Evolutionary conservation across 805 yeast genomes (phyloP), one percentile per base, ranked within the genome.

Genomic region (Metschnikowia arizonensis): DNA sequence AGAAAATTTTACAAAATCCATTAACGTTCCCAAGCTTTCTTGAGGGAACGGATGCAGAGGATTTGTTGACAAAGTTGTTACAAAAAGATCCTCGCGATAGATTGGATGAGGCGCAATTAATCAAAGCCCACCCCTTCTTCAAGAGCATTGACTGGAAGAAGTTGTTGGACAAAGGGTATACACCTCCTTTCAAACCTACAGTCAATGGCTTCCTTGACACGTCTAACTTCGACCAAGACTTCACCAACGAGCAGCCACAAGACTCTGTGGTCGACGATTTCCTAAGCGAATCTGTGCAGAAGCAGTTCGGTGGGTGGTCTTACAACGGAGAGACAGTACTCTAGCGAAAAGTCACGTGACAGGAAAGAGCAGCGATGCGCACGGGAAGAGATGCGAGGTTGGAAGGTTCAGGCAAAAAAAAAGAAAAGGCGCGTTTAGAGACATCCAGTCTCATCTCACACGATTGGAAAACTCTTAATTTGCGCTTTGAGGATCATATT

Each of bases 281-380:
- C 55, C 75, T 93, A 50, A 86, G 95, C 59, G 98, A 89, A 56
- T 81, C 90, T 57, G 97, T 93, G n/a, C 99, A 93, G 66, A 82
- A 85, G 62, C 98, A 93, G 68, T 93, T 93, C 73, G 98, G 97
- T 38, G 98, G 99, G 5, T 93, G 99, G 99, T 91, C 98, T 2
- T 91, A 90, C 65, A 87, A 83, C 39, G 95, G 93, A 2, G 82
- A 76, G 40, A 66, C 58, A 14, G 61, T 64, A 25, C 52, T 54
- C 17, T 52, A 45, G 23, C 9, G 33, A n/a, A 14, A n/a, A n/a
- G n/a, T 30, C 31, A n/a, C 5, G 17, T 24, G 26, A 24, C 10
- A 24, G 6, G 24, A 21, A 24, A 24, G 26, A 8, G 26, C 10
- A 24, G 26, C 26, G 26, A 10, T 3, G 10, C 10, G 10, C 3